Evolutionary conservation across 2,329 filamentous ascomycete species (phyloP), one percentile per base, ranked within the genome.

Genomic region (Xylariaceae sp.): DNA sequence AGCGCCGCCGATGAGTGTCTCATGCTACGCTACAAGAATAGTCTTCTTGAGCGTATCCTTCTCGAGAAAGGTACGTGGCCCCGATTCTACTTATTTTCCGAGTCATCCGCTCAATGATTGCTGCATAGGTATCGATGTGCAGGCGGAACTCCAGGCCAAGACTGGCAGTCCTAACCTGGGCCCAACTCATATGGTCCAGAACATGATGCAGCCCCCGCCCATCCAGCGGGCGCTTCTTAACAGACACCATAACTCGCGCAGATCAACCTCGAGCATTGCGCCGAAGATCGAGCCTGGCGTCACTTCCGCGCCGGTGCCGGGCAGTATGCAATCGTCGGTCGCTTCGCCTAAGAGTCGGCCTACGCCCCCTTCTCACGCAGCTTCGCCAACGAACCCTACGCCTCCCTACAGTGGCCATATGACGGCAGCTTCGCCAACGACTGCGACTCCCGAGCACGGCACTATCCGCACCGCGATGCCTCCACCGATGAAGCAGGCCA

Each of bases 1-100:
- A 92, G 86, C 70, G 94, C 94, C 59, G 92, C 93, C 59, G 94
- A 97, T 74, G 94, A 97, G 76, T 97, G 94, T 73, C 77, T 97
- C 71, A 97, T 99, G 94, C 82, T 99, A 68, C 88, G 94, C 60
- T 99, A 97, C 76, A 97, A 97, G 80, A 99, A 97, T 75, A 97
- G 94, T 47, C 80, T 97, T 53, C 83, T 99, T 41, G 94, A 99
- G 77, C 86, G 94, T 60, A 96, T 99, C 71, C 82, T 99, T 56
- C 82, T 99, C 44, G 94, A 99, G 77, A 97, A 97, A 82, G 92
- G 92, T 94, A 76, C 23, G 4, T 55, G 10, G 41, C 11, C 41
- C 13, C 13, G 5, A 10, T 35, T 52, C 34, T 41, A 9, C 15
- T 7, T 13, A n/a, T n/a, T 1, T 13, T 23, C 30, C 7, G 7